Conservation (phyloP, 345 rosid species). For the Isatis tinctoria region DNA sequence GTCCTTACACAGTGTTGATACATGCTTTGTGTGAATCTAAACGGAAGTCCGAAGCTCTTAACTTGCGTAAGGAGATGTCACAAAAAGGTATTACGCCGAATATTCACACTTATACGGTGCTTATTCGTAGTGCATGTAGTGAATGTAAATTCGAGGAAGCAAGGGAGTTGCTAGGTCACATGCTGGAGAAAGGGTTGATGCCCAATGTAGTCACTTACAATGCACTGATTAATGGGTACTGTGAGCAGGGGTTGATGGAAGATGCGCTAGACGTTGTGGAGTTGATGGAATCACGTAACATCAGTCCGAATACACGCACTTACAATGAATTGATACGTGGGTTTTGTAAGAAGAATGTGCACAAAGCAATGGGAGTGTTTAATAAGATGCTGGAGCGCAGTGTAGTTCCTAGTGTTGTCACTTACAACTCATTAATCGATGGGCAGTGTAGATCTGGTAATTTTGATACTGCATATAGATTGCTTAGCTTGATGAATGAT, state of each 20-base stretch:
- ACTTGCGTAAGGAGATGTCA: conserved; percentile 54
- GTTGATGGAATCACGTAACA: conserved; percentile 57
- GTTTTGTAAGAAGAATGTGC: conserved; percentile 64
- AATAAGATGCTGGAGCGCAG: conserved; percentile 51
- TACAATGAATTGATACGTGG: conserved; percentile 78
- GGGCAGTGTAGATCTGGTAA: conserved; percentile 76
- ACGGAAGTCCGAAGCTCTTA: conserved; percentile 58
- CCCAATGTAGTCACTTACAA: conserved; percentile 77
- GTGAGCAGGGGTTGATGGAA: conserved; percentile 60
- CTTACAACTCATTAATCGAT: conserved; percentile 68
- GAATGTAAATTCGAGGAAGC: conserved; percentile 58
- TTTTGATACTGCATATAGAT: conserved; percentile 63
- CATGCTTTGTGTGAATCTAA: conserved; percentile 45
- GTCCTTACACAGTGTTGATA: conserved; percentile 76
- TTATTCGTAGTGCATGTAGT: conserved; percentile 59
- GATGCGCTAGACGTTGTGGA: conserved; percentile 61
- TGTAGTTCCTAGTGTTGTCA: conserved; percentile 50
- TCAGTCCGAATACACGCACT: conserved; percentile 68
- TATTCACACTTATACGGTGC: conserved; percentile 71
- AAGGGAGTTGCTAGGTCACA: conserved; percentile 45
- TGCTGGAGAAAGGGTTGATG: conserved; percentile 56
- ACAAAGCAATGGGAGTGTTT: conserved; percentile 75
- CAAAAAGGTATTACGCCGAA: conserved; percentile 67
- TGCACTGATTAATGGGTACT: conserved; percentile 78
- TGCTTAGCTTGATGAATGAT: conserved; percentile 62